Percentiles rank a stretch among this genome's conserved stretches.
Evolutionary conservation across 768 basidiomycete species (phyloP).

Genomic region (Russula sp.): DNA sequence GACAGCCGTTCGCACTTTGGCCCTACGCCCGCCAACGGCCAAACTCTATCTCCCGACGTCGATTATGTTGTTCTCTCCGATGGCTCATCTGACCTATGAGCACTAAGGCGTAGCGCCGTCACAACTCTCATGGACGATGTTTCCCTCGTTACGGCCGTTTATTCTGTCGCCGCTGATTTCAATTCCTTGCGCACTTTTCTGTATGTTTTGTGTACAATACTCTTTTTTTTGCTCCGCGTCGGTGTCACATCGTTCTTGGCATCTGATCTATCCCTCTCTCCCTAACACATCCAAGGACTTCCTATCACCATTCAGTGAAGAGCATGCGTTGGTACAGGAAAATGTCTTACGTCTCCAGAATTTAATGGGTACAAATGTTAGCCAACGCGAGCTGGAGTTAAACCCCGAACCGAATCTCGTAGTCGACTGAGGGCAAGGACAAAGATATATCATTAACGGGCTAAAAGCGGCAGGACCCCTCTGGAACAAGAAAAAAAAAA

Average conservation of each 20-base stretch:
- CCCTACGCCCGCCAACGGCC: constrained; percentile 23
- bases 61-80: constrained; percentile 76
- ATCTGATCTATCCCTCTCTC: neutral
- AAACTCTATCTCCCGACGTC: constrained; percentile 29
- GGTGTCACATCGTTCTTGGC: neutral
- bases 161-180: neutral
- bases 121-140: neutral
- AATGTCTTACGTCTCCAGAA: neutral
- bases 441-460: neutral
- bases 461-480: neutral
- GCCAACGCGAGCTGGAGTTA: neutral
- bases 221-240: neutral
- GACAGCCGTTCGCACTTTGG: constrained; percentile 45
- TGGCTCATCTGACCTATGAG: constrained; percentile 43
- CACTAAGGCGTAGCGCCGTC: neutral
- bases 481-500: neutral
- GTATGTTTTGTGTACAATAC: constrained; percentile 8
- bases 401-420: neutral
- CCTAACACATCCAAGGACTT: neutral
- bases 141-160: neutral
- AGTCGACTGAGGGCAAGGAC: neutral
- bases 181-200: neutral
- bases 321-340: constrained; percentile 3
- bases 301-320: neutral
- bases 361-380: constrained; percentile 2